These are phyloP conservation scores for Ramaria sp. DNA, from an alignment of 768 basidiomycete genomes.

Conservation along the genomic window DNA sequence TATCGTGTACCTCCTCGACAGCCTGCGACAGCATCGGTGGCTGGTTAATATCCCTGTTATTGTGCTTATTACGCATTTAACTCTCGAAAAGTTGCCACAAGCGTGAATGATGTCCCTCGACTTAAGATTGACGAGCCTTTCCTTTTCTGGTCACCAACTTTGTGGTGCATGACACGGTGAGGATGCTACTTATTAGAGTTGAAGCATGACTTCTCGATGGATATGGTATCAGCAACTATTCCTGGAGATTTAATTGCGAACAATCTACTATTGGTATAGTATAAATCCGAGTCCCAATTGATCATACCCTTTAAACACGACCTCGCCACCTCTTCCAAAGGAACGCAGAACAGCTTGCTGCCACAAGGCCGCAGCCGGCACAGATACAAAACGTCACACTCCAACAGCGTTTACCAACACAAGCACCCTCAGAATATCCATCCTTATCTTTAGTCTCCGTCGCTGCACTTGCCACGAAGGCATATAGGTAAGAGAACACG, in stretches of 20 bases:
- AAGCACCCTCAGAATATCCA: constrained; percentile 24
- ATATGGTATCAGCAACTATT: too few species aligned
- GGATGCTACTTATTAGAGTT: too few species aligned
- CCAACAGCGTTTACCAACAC: constrained; percentile 57
- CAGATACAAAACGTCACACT: constrained; percentile 50
- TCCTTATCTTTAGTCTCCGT: constrained; percentile 22
- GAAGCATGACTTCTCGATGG: too few species aligned
- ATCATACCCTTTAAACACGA: constrained; percentile 20
- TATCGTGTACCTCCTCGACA: constrained; percentile 52
- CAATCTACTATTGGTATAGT: too few species aligned
- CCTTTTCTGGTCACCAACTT: too few species aligned
- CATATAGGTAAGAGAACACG: constrained; percentile 70
- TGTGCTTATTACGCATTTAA: neutral
- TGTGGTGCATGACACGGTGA: too few species aligned
- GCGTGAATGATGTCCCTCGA: neutral
- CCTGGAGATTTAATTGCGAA: too few species aligned
- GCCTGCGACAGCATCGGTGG: constrained; percentile 20
- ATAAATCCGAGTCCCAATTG: too few species aligned
- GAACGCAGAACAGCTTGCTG: constrained; percentile 28
- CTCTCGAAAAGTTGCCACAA: neutral
- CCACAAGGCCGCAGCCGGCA: constrained; percentile 30
- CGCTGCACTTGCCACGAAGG: constrained; percentile 49
- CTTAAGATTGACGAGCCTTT: too few species aligned
- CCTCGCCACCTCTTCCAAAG: constrained; percentile 60
- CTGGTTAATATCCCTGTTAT: constrained; percentile 2